Evolutionary conservation across 2,329 filamentous ascomycete species (phyloP), one percentile per base, ranked within the genome.

Genomic region (Microcyclosporella mali): DNA sequence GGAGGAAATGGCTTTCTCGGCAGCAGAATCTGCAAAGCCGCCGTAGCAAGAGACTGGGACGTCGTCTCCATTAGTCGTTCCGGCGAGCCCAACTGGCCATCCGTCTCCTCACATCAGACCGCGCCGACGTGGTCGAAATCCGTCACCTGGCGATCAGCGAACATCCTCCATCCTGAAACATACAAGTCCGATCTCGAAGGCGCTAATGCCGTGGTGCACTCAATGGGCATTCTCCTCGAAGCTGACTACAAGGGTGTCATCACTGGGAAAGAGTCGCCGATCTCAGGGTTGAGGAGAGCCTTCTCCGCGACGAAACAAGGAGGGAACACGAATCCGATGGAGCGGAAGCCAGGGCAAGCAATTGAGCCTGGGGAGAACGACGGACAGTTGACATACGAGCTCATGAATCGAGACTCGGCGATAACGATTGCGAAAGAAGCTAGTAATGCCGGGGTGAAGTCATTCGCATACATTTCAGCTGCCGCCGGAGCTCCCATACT

Each of bases 221-320:
- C 78, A 59, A 89, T 97, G 84, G 92, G 92, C 8, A 95, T 98
- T 57, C 75, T 98, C 14, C 78, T 98, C 8, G 92, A 98, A 71
- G 88, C 89, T 37, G 92, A 98, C 71, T 98, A 98, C 78, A 98
- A 98, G 69, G 85, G 85, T 55, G 83, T 95, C 12, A 64, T 98
- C 18, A 83, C 81, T 15, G 92, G 92, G 38, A 81, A 78, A 47
- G 89, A 95, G 58, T 88, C 85, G 0, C 81, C 88, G n/a, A 67
- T 94, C 40, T 68, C 79, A 6, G 90, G 88, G 1, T 70, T 98
- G 11, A 78, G 79, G 49, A 82, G 84, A 56, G 87, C 88, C 18
- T 94, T 97, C 64, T 80, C 81, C 39, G 64, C 78, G 1, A 74
- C 76, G 2, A 83, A 82, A 53, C 56, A 65, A 68, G 59, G 79